phyloP scores from a whole-genome alignment of 495 filamentous ascomycete genomes.

The Glutinoglossum americanum region DNA sequence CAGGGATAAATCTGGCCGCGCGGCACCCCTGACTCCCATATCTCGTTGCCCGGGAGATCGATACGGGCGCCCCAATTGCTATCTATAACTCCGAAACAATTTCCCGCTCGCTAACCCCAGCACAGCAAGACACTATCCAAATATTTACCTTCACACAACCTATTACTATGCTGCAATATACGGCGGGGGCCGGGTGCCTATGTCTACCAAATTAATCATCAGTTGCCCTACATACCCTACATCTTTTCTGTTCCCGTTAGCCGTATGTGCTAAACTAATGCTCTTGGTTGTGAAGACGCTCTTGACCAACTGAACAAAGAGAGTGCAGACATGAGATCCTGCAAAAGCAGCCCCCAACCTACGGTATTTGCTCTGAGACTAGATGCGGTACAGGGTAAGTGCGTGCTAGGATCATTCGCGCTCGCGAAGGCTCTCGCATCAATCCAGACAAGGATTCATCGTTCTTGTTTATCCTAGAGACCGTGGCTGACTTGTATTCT shows the following conservation, averaged over 20 bases:
- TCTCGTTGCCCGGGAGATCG: neutral
- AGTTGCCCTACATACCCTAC: neutral
- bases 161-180: neutral
- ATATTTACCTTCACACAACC: too few relatives aligned
- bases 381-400: neutral
- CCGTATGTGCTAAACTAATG: neutral
- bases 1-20: neutral
- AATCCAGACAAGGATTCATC: neutral
- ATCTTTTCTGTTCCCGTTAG: neutral
- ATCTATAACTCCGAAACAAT: neutral
- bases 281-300: neutral
- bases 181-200: neutral
- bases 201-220: neutral
- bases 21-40: neutral
- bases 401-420: neutral
- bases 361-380: neutral
- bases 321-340: neutral
- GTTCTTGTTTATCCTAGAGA: neutral
- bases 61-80: neutral
- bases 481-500: neutral
- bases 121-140: too few relatives aligned
- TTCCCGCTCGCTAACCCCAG: neutral
- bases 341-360: neutral
- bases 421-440: neutral
- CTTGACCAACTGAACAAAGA: neutral